These are phyloP conservation scores for Kodamaea nitidulidarum DNA, from an alignment of 805 yeast genomes.

Conservation along the genomic window DNA sequence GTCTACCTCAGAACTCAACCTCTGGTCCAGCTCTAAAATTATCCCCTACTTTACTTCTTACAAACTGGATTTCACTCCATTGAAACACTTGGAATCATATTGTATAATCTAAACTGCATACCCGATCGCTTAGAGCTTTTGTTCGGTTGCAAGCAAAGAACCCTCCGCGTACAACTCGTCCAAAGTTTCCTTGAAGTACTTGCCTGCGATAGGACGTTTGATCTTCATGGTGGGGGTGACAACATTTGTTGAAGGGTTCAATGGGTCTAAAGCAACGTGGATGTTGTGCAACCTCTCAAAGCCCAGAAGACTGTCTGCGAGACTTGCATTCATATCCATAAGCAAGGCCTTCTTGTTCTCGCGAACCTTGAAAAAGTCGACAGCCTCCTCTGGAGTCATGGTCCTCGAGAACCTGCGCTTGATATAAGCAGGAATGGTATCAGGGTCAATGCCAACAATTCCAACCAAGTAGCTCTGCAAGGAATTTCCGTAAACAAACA, in stretches of 20 bases:
- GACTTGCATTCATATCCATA: conserved; percentile 20
- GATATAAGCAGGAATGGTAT: conserved; percentile 9
- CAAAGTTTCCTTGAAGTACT: conserved; percentile 24
- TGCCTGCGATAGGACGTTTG: conserved; percentile 38
- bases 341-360: conserved; percentile 20
- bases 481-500: conserved; percentile 64
- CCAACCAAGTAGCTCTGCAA: conserved; percentile 54
- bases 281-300: conserved; percentile 34
- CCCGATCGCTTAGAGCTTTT: conserved; percentile 8
- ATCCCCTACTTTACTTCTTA: no score
- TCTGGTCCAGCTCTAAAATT: no score
- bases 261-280: conserved; percentile 25
- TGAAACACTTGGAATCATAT: no score
- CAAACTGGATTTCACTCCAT: no score
- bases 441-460: conserved; percentile 57
- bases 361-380: conserved; percentile 13
- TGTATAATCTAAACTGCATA: conserved; percentile 17
- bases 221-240: conserved; percentile 64
- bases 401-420: conserved; percentile 10
- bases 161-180: conserved; percentile 36
- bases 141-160: conserved; percentile 14
- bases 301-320: conserved; percentile 21
- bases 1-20: no score
- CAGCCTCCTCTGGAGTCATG: conserved; percentile 12
- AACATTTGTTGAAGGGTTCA: conserved; percentile 54